Percentiles rank a stretch among this genome's conserved stretches.
phyloP scores from a whole-genome alignment of 1,139 yeast species.

The Protomyces arabidopsidicola region DNA sequence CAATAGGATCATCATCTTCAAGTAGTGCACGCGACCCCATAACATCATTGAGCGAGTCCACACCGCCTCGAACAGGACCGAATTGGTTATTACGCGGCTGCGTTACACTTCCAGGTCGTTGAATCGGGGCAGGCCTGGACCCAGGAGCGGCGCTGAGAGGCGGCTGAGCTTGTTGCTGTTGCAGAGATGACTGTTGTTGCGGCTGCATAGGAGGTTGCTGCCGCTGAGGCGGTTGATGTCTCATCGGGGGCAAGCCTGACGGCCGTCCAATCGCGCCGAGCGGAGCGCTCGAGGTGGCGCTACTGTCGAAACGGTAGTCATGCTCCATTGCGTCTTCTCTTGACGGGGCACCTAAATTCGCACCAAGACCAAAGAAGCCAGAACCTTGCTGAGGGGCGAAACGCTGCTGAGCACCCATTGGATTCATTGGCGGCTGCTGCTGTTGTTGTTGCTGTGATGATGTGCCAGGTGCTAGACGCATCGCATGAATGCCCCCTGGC shows the following conservation, averaged over 20 bases:
- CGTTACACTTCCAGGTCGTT: slow-evolving; percentile 30
- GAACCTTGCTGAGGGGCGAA: slow-evolving; percentile 16
- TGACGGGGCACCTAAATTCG: slow-evolving; percentile 6
- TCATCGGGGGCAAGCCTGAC: not conserved
- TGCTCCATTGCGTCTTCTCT: slow-evolving; percentile 6
- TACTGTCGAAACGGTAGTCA: slow-evolving; percentile 5
- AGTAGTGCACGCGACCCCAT: slow-evolving; percentile 34
- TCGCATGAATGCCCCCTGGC: slow-evolving; percentile 11
- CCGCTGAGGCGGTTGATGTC: slow-evolving; percentile 23
- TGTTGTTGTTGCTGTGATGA: not conserved
- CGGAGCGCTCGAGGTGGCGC: not conserved
- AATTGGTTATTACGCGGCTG: slow-evolving; percentile 11
- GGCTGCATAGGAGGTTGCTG: slow-evolving; percentile 27
- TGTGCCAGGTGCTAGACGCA: slow-evolving; percentile 9
- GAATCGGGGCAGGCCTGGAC: slow-evolving; percentile 33
- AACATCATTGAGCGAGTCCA: slow-evolving; percentile 24
- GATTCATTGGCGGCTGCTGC: not conserved
- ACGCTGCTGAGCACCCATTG: slow-evolving; percentile 15
- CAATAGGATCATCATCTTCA: slow-evolving; percentile 31
- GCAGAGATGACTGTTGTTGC: slow-evolving; percentile 4
- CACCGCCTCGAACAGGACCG: slow-evolving; percentile 19
- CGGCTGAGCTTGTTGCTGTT: slow-evolving; percentile 16
- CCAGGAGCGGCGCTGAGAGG: not conserved
- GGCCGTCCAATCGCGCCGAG: slow-evolving; percentile 21
- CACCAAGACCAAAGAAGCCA: not conserved